Evolutionary conservation across 495 filamentous ascomycete species (phyloP).

Genomic region (Penicillium macrosclerotiorum): DNA sequence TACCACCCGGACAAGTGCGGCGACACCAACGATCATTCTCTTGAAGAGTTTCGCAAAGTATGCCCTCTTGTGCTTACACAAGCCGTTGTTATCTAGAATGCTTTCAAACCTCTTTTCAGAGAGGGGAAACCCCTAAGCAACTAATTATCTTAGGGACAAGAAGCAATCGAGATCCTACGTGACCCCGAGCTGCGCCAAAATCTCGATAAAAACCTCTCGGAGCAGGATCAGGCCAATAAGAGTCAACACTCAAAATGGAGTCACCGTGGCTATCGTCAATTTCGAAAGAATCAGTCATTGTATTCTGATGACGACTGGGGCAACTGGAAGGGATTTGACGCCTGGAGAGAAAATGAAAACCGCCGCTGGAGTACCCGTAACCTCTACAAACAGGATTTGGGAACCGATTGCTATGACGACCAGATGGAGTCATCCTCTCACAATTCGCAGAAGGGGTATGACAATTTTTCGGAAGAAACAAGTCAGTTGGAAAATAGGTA

Average conservation of each 20-base stretch:
- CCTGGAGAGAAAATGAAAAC: too few relatives aligned
- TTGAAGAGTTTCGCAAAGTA: conserved; percentile 45
- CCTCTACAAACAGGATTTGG: too few relatives aligned
- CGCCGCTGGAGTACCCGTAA: too few relatives aligned
- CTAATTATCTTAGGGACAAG: conserved; percentile 26
- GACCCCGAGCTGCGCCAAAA: conserved; percentile 25
- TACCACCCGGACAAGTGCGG: conserved; percentile 63
- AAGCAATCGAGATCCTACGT: conserved; percentile 40
- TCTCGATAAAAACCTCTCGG: conserved; percentile 24
- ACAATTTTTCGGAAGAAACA: not conserved
- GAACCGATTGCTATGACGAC: too few relatives aligned
- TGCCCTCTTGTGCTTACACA: not conserved
- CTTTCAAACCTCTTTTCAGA: not conserved
- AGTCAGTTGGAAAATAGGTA: not conserved
- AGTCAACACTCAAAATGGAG: too few relatives aligned
- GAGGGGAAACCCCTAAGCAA: not conserved
- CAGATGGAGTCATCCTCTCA: too few relatives aligned
- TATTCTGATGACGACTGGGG: too few relatives aligned
- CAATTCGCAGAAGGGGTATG: too few relatives aligned
- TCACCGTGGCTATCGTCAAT: too few relatives aligned
- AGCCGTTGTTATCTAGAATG: not conserved
- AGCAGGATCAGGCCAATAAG: too few relatives aligned
- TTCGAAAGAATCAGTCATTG: too few relatives aligned
- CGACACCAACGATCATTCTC: conserved; percentile 32
- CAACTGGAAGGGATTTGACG: too few relatives aligned